Conservation (phyloP, 768 basidiomycete species). For the Sarcodon sp. region DNA sequence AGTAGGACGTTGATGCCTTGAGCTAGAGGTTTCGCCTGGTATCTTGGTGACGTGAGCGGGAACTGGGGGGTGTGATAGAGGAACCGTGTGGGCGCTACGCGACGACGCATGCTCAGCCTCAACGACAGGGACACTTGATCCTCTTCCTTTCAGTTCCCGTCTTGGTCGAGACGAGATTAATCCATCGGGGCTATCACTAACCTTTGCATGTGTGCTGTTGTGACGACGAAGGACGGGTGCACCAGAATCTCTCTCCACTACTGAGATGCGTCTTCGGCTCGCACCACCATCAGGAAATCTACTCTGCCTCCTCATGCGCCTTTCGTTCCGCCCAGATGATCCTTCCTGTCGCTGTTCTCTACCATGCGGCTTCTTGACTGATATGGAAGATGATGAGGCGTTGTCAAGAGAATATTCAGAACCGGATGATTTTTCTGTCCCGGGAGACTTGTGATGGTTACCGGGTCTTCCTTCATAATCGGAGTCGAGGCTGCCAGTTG, state of each 20-base stretch:
- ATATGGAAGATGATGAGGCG: slow-evolving; percentile 8
- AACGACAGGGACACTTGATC: slow-evolving; percentile 44
- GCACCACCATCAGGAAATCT: slow-evolving; percentile 33
- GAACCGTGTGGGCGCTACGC: slow-evolving; percentile 34
- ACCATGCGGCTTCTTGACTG: neutral
- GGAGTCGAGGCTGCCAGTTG: slow-evolving; percentile 25
- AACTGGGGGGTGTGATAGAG: slow-evolving; percentile 38
- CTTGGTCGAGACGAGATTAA: neutral
- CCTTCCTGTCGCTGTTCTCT: neutral
- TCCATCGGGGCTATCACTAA: too few relatives aligned
- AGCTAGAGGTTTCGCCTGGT: neutral
- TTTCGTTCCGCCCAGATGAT: neutral
- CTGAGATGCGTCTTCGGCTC: slow-evolving; percentile 54
- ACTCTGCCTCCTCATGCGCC: neutral
- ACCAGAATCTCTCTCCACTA: slow-evolving; percentile 28
- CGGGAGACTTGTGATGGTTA: too few relatives aligned
- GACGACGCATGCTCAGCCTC: slow-evolving; percentile 56
- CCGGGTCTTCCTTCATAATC: slow-evolving; percentile 10
- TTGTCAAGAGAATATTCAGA: slow-evolving; percentile 31
- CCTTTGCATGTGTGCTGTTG: slow-evolving; percentile 9
- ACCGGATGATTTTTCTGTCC: too few relatives aligned
- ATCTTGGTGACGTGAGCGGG: slow-evolving; percentile 17
- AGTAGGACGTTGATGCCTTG: too few relatives aligned
- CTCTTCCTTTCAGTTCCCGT: neutral
- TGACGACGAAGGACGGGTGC: slow-evolving; percentile 18